Evolutionary conservation across 768 basidiomycete genomes (phyloP).

Genomic region (Symmetrospora coprosmae): DNA sequence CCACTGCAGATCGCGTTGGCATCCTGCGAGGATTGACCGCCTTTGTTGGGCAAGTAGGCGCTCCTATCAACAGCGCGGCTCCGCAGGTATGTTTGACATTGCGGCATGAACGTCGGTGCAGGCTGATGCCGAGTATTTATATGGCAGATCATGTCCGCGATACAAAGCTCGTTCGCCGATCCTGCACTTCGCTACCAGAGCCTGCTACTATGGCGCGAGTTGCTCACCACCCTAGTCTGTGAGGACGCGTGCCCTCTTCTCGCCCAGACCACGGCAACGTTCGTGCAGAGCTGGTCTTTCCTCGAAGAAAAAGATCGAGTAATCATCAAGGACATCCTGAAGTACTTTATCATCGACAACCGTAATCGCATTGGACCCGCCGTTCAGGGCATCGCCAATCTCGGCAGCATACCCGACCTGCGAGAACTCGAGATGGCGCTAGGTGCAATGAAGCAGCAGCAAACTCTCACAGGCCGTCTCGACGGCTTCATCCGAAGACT

Average conservation of each 20-base stretch:
- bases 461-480: slow-evolving; percentile 48
- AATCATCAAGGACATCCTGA: slow-evolving; percentile 49
- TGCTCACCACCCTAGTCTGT: slow-evolving; percentile 53
- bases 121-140: background rate
- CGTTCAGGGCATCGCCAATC: slow-evolving; percentile 65
- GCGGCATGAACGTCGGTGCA: background rate
- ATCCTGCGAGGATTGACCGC: slow-evolving; percentile 1
- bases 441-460: slow-evolving; percentile 39
- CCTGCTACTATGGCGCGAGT: slow-evolving; percentile 62
- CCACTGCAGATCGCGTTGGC: background rate
- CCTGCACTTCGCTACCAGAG: slow-evolving; percentile 64
- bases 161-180: slow-evolving; percentile 73
- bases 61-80: background rate
- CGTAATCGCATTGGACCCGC: slow-evolving; percentile 46
- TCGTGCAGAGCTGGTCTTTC: slow-evolving; percentile 60
- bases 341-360: slow-evolving; percentile 55
- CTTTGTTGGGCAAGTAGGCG: background rate
- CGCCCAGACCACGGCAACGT: slow-evolving; percentile 70
- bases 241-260: slow-evolving; percentile 67
- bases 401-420: slow-evolving; percentile 53
- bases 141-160: slow-evolving; percentile 80
- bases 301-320: slow-evolving; percentile 47
- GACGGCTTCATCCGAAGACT: slow-evolving; percentile 58
- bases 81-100: slow-evolving; percentile 10
- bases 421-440: slow-evolving; percentile 32